Percentiles rank a stretch among this genome's conserved stretches.
Evolutionary conservation across 2,329 filamentous ascomycete genomes (phyloP).

Genomic region (Colletotrichum nymphaeae): DNA sequence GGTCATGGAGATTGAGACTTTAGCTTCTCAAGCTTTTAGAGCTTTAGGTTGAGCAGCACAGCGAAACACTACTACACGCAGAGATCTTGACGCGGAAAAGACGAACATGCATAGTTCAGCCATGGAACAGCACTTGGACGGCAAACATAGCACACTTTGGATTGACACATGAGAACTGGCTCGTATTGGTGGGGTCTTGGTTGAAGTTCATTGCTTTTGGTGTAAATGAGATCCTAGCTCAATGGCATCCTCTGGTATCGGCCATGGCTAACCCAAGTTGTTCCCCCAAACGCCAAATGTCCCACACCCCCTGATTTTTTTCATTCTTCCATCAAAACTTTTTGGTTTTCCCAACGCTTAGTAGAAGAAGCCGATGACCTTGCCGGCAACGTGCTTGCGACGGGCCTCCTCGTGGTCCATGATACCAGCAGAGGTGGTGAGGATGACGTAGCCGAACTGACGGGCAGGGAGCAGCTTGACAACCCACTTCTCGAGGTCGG

Average conservation of each 20-base stretch:
- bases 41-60: background rate
- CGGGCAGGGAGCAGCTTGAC: slow-evolving; percentile 98
- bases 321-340: slow-evolving; percentile 27
- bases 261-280: slow-evolving; percentile 47
- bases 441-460: slow-evolving; percentile 99
- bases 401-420: slow-evolving; percentile 99
- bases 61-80: too few relatives aligned
- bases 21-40: background rate
- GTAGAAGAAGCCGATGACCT: slow-evolving; percentile 99
- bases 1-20: background rate
- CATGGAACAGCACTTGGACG: background rate
- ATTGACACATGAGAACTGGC: slow-evolving; percentile 21
- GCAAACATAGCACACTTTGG: background rate
- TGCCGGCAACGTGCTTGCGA: slow-evolving; percentile 88
- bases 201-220: slow-evolving; percentile 46
- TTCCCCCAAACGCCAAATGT: slow-evolving; percentile 51
- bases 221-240: slow-evolving; percentile 47
- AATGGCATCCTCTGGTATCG: slow-evolving; percentile 47
- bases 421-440: slow-evolving; percentile 83
- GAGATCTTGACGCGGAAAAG: too few relatives aligned
- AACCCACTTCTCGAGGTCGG: slow-evolving; percentile 99
- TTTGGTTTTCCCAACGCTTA: slow-evolving; percentile 58
- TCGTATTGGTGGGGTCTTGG: slow-evolving; percentile 35
- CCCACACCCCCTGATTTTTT: slow-evolving; percentile 43
- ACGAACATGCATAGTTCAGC: background rate